A percentile compares a stretch with the other conserved stretches of the same genome.
Evolutionary conservation across 768 basidiomycete species (phyloP).

Genomic region (Termitomyces heimii): DNA sequence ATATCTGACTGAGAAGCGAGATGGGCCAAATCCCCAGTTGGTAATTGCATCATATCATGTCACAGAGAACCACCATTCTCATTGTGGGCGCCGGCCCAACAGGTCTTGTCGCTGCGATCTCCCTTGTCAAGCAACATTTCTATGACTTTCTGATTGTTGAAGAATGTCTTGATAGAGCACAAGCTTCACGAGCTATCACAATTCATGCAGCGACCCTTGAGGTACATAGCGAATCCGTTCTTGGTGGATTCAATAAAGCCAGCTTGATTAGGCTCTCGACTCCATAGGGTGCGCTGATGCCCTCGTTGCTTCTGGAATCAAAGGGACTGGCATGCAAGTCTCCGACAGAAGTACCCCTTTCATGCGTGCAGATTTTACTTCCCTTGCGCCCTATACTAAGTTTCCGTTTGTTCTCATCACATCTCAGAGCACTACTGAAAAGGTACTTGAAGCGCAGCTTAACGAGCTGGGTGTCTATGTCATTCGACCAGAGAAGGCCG

Average conservation of each 20-base stretch:
- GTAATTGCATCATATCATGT: constrained; percentile 7
- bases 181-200: constrained; percentile 37
- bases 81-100: constrained; percentile 47
- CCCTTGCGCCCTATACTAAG: constrained; percentile 33
- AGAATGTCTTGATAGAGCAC: constrained; percentile 20
- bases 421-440: constrained; percentile 40
- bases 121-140: constrained; percentile 36
- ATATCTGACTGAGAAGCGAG: neutral
- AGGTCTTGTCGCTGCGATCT: constrained; percentile 40
- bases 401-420: constrained; percentile 37
- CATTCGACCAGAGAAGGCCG: constrained; percentile 31
- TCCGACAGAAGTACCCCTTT: constrained; percentile 24
- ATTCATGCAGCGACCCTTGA: constrained; percentile 51
- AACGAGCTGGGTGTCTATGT: constrained; percentile 25
- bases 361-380: constrained; percentile 22
- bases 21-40: constrained; percentile 3
- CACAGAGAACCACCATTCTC: constrained; percentile 31
- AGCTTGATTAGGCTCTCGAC: constrained; percentile 33
- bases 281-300: constrained; percentile 34
- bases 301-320: constrained; percentile 31
- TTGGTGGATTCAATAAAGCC: neutral
- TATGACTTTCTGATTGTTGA: constrained; percentile 40
- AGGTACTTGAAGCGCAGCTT: constrained; percentile 28
- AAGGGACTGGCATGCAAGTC: constrained; percentile 18
- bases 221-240: constrained; percentile 18